Evolutionary conservation across 108 stramenopile species (phyloP), one percentile per base, ranked within the genome.

Genomic region (Cyclotella baltica): DNA sequence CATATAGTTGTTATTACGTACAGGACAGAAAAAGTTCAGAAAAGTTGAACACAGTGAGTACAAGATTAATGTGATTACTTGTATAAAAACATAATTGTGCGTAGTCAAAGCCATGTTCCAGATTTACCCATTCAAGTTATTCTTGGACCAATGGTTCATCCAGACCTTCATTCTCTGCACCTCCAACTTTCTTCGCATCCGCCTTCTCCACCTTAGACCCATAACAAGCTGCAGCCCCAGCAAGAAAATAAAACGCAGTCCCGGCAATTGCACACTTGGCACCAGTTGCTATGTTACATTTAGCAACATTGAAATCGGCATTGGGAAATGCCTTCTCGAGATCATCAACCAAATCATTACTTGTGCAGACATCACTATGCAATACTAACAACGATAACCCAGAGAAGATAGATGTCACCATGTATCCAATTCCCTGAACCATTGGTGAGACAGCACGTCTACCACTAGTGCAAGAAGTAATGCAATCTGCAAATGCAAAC

Each of bases 331-430:
- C 2, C 5, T 27, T 30, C 57, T 61, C 25, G n/a, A 63, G 47
- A 11, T 29, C 20, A 16, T 35, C 46, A 3, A 59, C 36, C 35
- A 75, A 25, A 25, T 28, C 63, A 47, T 84, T 86, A 46, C 51
- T 51, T 23, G 47, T 22, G 50, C 85, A 86, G n/a, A 75, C 79
- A 61, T 81, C 83, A 23, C 78, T 83, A 20, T 65, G 37, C 27
- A 86, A 33, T 20, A 86, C 31, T 4, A 86, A 56, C 15, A 86
- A 75, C 1, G 83, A 65, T 59, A 86, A 27, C 20, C 74, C 85
- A 20, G 67, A 55, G 53, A 69, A 84, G 55, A 83, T 53, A 34
- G 19, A n/a, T n/a, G n/a, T n/a, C n/a, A n/a, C n/a, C n/a, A n/a
- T n/a, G n/a, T n/a, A n/a, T n/a, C n/a, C n/a, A n/a, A n/a, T n/a